A percentile compares a stretch with the other conserved stretches of the same genome.
These are phyloP conservation scores for Colletotrichum aenigma DNA, from an alignment of 2,329 filamentous ascomycete genomes.

Conservation along the genomic window DNA sequence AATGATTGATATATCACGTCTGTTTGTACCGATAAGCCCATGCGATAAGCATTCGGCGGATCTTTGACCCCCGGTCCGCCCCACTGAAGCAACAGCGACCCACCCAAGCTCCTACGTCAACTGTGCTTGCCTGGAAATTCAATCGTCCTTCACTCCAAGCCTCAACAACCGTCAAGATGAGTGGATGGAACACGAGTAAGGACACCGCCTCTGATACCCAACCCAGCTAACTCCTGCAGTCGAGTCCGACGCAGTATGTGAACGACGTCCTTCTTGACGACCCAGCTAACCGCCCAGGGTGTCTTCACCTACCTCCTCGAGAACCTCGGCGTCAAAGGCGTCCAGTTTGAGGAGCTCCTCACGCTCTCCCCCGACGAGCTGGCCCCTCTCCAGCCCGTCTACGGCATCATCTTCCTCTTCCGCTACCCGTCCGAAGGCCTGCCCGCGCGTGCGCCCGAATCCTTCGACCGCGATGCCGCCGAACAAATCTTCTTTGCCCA, in stretches of 20 bases:
- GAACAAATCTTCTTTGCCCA: slow-evolving; percentile 90
- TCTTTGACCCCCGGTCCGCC: slow-evolving; percentile 15
- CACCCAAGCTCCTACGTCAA: slow-evolving; percentile 17
- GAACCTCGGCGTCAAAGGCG: slow-evolving; percentile 84
- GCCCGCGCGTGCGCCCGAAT: slow-evolving; percentile 26
- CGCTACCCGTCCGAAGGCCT: slow-evolving; percentile 84
- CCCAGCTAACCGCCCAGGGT: slow-evolving; percentile 56
- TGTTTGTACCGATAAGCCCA: not conserved
- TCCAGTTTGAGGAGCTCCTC: slow-evolving; percentile 96
- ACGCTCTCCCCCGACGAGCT: slow-evolving; percentile 81
- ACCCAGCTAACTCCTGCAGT: slow-evolving; percentile 48
- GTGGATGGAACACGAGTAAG: slow-evolving; percentile 92
- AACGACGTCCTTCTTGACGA: not conserved
- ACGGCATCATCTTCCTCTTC: slow-evolving; percentile 99
- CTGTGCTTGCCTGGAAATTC: not conserved
- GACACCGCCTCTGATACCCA: slow-evolving; percentile 17
- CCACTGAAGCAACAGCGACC: not conserved
- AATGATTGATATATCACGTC: not conserved
- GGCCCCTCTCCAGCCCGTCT: slow-evolving; percentile 75
- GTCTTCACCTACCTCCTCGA: slow-evolving; percentile 98
- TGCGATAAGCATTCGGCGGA: not conserved
- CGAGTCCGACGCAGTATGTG: slow-evolving; percentile 88
- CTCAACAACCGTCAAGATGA: slow-evolving; percentile 51
- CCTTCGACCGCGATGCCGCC: slow-evolving; percentile 76
- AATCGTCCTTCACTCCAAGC: not conserved